Evolutionary conservation across 2,329 filamentous ascomycete genomes (phyloP).

Genomic region (Peltaster fructicola): DNA sequence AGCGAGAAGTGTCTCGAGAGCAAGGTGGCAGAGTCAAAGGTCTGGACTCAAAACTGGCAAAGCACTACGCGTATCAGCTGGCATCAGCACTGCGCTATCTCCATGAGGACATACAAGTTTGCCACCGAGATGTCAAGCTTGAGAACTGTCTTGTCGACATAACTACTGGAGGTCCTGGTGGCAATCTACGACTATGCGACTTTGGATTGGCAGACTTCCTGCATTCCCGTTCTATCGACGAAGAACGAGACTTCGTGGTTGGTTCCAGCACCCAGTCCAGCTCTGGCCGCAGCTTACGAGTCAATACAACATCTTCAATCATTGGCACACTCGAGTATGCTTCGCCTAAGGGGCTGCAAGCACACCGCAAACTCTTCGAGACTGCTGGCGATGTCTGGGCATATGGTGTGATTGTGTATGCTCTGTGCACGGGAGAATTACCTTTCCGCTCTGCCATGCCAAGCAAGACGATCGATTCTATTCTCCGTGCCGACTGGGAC

Average conservation of each 20-base stretch:
- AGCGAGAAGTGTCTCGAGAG: constrained; percentile 21
- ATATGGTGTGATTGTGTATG: constrained; percentile 45
- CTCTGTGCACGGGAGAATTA: constrained; percentile 40
- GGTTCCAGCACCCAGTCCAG: too few relatives aligned
- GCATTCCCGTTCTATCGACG: constrained; percentile 27
- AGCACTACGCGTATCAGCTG: constrained; percentile 44
- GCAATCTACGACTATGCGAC: constrained; percentile 45
- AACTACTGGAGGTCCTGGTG: constrained; percentile 28
- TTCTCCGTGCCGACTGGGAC: constrained; percentile 43
- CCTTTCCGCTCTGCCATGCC: constrained; percentile 45
- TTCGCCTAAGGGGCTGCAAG: constrained; percentile 30
- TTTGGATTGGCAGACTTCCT: constrained; percentile 55
- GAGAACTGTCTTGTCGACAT: constrained; percentile 50
- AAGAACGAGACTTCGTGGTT: too few relatives aligned
- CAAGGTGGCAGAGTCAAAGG: constrained; percentile 19
- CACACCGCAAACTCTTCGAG: constrained; percentile 25
- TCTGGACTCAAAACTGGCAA: constrained; percentile 33
- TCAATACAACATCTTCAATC: constrained; percentile 23
- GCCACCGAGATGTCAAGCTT: constrained; percentile 51
- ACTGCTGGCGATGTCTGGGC: constrained; percentile 49
- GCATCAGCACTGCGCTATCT: constrained; percentile 47
- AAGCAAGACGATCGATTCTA: constrained; percentile 40
- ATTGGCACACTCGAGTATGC: constrained; percentile 43
- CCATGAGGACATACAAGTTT: constrained; percentile 48
- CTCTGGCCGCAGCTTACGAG: too few relatives aligned